Base-by-base conservation (phyloP, 106 monocot species). In the Dendrobium chrysotoxum region DNA sequence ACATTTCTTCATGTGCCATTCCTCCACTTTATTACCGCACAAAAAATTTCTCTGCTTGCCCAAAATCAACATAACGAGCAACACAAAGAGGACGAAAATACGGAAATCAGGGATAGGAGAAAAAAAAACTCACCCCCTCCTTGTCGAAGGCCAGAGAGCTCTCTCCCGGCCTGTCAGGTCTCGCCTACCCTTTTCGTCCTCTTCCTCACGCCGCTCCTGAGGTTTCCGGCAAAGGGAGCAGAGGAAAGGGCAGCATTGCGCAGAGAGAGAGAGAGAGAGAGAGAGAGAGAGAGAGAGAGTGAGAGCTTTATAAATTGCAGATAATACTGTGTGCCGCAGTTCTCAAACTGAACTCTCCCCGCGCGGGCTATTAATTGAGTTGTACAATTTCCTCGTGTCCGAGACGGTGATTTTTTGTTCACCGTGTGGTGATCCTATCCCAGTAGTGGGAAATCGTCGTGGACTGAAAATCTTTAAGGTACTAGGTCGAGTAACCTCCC, bases 361-460 rank as follows among this genome's bases (percentile, higher is more conserved):
- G 20, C 74, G 41, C 74, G 74, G 12, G 41, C 74, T 74, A 72
- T 72, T 72, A 72, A 72, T 40, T 72, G 72, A 72, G 39, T 39
- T 74, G 74, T 74, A 74, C 40, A 31, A 74, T 6, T 39, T 31
- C 74, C 74, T 40, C 50, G 74, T 74, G 74, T 74, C 74, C 74
- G 74, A 9, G 11, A 41, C 40, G 74, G 40, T 39, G 40, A 74
- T 1, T 31, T 74, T 41, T 31, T 7, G 20, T 41, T 74, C 31
- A 74, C 74, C 74, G 6, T 3, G 40, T 9, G 21, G 74, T 74
- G 40, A 74, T 41, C 18, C 21, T 15, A 74, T 74, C 41, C 40
- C 4, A 21, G 21, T 4, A 10, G n/a, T 5, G 31, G 35, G 4
- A 12, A 30, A 35, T 31, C 70, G 1, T 70, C 12, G 28, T 20